Percentiles rank a stretch among this genome's conserved stretches.
Conservation (phyloP, 2,329 filamentous ascomycete genomes). For the Beauveria asiatica region DNA sequence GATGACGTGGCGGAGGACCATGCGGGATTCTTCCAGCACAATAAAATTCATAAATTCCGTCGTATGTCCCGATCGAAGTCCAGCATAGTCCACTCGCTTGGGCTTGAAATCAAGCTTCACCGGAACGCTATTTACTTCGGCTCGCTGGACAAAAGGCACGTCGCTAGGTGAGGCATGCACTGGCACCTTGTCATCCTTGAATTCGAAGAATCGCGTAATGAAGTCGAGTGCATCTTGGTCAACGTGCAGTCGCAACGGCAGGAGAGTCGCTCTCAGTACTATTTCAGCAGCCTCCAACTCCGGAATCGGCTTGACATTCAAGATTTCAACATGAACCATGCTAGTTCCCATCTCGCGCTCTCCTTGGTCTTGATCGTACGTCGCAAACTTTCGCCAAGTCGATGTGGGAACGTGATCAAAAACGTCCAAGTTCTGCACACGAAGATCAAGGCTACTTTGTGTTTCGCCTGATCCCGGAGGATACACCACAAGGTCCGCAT, state of each 20-base stretch:
- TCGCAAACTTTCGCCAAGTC: conserved; percentile 97
- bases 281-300: conserved; percentile 84
- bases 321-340: conserved; percentile 83
- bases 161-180: conserved; percentile 56
- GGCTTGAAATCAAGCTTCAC: conserved; percentile 93
- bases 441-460: conserved; percentile 77
- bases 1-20: conserved; percentile 81
- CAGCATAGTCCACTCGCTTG: conserved; percentile 93
- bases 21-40: conserved; percentile 78
- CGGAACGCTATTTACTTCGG: conserved; percentile 75
- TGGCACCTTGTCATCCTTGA: conserved; percentile 67
- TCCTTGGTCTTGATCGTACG: conserved; percentile 82
- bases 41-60: conserved; percentile 99
- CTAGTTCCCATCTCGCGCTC: conserved; percentile 76
- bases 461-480: conserved; percentile 71
- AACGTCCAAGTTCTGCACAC: conserved; percentile 75
- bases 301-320: conserved; percentile 79
- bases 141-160: conserved; percentile 77
- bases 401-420: conserved; percentile 93
- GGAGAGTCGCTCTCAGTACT: conserved; percentile 66
- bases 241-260: conserved; percentile 85
- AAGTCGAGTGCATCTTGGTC: conserved; percentile 98
- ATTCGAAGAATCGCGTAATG: conserved; percentile 94
- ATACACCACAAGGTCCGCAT: conserved; percentile 73
- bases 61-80: conserved; percentile 83